phyloP scores from a whole-genome alignment of 768 basidiomycete species.

The Pleurotus pulmonarius region DNA sequence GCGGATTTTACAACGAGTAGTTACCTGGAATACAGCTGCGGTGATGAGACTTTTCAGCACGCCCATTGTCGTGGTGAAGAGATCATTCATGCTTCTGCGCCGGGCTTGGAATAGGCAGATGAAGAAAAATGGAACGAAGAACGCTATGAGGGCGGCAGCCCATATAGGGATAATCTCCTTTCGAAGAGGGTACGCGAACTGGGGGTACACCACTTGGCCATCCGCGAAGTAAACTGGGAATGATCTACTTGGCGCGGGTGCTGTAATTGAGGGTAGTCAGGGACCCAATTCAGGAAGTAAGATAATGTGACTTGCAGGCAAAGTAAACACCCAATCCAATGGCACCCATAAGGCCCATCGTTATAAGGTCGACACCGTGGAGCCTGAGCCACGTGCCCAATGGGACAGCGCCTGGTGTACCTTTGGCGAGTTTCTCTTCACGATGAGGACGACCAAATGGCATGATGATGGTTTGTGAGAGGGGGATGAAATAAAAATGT shows the following conservation, averaged over 20 bases:
- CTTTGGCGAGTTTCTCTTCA: background rate
- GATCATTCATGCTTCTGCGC: constrained; percentile 38
- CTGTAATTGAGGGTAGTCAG: constrained; percentile 14
- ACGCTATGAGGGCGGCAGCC: constrained; percentile 47
- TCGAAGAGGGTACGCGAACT: constrained; percentile 47
- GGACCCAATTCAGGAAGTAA: background rate
- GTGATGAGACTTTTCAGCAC: constrained; percentile 46
- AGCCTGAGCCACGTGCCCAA: constrained; percentile 35
- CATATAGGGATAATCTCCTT: constrained; percentile 54
- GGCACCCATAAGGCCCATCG: constrained; percentile 58
- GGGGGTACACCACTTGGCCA: constrained; percentile 48
- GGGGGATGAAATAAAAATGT: background rate
- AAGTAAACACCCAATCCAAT: constrained; percentile 49
- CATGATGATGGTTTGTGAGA: constrained; percentile 4
- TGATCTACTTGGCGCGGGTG: constrained; percentile 38
- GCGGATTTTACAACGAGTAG: background rate
- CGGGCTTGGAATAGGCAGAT: constrained; percentile 53
- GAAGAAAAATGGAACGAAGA: constrained; percentile 52
- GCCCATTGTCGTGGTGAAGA: constrained; percentile 50
- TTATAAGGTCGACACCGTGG: constrained; percentile 48
- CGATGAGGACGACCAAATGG: background rate
- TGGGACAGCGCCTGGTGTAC: constrained; percentile 11
- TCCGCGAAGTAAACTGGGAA: constrained; percentile 43
- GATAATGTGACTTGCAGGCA: constrained; percentile 28
- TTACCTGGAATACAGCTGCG: constrained; percentile 37